phyloP scores from a whole-genome alignment of 805 yeast species.

The Cyberlindnera sargentensis region DNA sequence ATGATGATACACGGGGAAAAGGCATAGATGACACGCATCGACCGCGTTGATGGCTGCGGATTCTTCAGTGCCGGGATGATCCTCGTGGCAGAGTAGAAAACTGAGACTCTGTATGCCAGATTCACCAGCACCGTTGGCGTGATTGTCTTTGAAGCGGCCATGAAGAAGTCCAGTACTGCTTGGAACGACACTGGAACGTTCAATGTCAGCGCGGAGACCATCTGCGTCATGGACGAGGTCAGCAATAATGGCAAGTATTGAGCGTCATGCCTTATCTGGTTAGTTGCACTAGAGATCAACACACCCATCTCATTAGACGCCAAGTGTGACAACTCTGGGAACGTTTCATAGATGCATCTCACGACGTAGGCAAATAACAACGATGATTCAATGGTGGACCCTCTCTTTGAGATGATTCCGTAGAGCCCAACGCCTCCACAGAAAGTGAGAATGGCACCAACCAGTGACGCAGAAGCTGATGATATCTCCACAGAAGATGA shows the following conservation, averaged over 20 bases:
- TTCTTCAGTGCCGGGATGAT: constrained; percentile 73
- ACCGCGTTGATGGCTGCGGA: constrained; percentile 21
- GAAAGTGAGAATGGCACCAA: constrained; percentile 79
- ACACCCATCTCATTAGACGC: constrained; percentile 37
- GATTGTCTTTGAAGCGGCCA: constrained; percentile 45
- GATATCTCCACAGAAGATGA: constrained; percentile 59
- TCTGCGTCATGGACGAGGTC: constrained; percentile 22
- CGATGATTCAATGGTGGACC: constrained; percentile 88
- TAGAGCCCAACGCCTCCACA: constrained; percentile 68
- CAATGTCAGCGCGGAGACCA: constrained; percentile 14
- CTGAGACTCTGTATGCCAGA: constrained; percentile 77
- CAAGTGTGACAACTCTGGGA: constrained; percentile 72
- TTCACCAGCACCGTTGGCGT: constrained; percentile 79
- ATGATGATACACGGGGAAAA: constrained; percentile 92
- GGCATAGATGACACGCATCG: constrained; percentile 61
- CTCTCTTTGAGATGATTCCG: constrained; percentile 78
- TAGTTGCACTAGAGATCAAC: constrained; percentile 29
- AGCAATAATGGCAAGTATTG: constrained; percentile 24
- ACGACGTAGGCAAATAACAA: constrained; percentile 85
- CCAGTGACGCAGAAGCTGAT: constrained; percentile 68
- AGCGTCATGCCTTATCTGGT: constrained; percentile 27
- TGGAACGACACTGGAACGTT: constrained; percentile 24
- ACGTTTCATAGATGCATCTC: constrained; percentile 86
- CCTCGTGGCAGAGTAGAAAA: constrained; percentile 87
- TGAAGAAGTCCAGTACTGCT: constrained; percentile 33